A percentile compares a stretch with the other conserved stretches of the same genome.
phyloP scores from a whole-genome alignment of 2,329 filamentous ascomycete genomes.

The Pestalotiopsis sp. region DNA sequence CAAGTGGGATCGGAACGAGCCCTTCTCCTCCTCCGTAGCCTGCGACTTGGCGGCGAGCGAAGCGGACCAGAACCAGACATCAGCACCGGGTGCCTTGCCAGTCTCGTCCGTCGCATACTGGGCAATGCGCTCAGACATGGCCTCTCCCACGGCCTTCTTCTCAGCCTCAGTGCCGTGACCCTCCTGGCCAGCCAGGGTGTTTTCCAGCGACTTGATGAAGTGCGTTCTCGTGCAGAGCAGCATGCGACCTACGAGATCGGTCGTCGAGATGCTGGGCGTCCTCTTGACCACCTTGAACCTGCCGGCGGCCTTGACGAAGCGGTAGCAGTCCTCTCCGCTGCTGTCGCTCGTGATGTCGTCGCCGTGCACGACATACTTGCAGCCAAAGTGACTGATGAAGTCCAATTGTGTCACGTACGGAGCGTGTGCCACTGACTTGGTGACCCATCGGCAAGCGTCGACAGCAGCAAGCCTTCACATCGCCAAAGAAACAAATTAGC shows the following conservation, averaged over 20 bases:
- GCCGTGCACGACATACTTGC: constrained; percentile 92
- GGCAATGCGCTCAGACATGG: constrained; percentile 75
- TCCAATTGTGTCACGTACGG: constrained; percentile 93
- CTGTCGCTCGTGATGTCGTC: constrained; percentile 97
- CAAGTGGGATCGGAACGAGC: constrained; percentile 69
- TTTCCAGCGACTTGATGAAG: constrained; percentile 82
- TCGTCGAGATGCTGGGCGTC: constrained; percentile 95
- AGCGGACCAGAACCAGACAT: constrained; percentile 83
- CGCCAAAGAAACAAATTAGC: constrained; percentile 21
- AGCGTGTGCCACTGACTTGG: constrained; percentile 77
- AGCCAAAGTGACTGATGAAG: constrained; percentile 95
- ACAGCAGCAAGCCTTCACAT: constrained; percentile 74
- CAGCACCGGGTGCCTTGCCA: constrained; percentile 74
- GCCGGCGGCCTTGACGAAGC: constrained; percentile 91
- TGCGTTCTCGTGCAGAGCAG: constrained; percentile 92
- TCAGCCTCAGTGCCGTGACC: constrained; percentile 70
- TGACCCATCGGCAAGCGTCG: constrained; percentile 94
- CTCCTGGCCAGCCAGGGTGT: constrained; percentile 69
- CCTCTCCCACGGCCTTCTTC: constrained; percentile 60
- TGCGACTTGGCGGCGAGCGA: constrained; percentile 49
- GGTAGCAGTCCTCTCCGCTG: constrained; percentile 93
- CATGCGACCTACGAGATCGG: constrained; percentile 97
- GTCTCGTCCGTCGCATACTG: constrained; percentile 89
- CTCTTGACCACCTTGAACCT: constrained; percentile 97
- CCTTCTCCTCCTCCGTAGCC: constrained; percentile 58